These are phyloP conservation scores for Pelargonium hybrid DNA, from an alignment of 441 rosid species.

Conservation along the genomic window DNA sequence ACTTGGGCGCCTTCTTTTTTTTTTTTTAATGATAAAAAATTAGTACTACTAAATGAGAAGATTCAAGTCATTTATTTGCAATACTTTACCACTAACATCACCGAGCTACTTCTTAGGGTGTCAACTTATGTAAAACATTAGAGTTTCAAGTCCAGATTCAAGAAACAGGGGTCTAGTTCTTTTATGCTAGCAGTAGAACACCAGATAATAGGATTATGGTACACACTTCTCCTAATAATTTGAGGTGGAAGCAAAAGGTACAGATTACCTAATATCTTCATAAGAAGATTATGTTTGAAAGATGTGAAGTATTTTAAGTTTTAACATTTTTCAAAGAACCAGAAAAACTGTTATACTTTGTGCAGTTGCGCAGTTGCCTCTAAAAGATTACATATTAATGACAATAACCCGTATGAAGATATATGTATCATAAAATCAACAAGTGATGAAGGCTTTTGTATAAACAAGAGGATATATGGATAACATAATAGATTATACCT, in stretches of 20 bases:
- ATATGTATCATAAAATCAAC: neutral
- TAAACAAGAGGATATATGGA: neutral
- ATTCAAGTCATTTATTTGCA: too few species aligned
- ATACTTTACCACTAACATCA: too few species aligned
- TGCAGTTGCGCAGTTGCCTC: neutral
- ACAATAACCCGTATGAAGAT: neutral
- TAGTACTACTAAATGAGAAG: too few species aligned
- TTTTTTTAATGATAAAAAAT: too few species aligned
- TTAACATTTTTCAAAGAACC: neutral
- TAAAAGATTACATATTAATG: neutral
- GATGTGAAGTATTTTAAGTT: neutral
- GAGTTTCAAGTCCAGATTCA: too few species aligned
- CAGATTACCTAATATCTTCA: neutral
- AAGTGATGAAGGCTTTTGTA: neutral
- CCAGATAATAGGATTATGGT: too few species aligned
- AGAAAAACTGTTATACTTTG: neutral
- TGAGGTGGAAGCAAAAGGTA: neutral
- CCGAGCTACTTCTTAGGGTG: too few species aligned
- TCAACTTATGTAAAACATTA: too few species aligned
- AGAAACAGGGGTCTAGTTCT: too few species aligned
- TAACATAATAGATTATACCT: conserved; percentile 40
- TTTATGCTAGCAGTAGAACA: too few species aligned
- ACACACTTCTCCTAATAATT: neutral
- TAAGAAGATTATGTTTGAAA: neutral
- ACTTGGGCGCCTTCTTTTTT: too few species aligned